Evolutionary conservation across 106 monocot species (phyloP).

Genomic region (Acorus gramineus): DNA sequence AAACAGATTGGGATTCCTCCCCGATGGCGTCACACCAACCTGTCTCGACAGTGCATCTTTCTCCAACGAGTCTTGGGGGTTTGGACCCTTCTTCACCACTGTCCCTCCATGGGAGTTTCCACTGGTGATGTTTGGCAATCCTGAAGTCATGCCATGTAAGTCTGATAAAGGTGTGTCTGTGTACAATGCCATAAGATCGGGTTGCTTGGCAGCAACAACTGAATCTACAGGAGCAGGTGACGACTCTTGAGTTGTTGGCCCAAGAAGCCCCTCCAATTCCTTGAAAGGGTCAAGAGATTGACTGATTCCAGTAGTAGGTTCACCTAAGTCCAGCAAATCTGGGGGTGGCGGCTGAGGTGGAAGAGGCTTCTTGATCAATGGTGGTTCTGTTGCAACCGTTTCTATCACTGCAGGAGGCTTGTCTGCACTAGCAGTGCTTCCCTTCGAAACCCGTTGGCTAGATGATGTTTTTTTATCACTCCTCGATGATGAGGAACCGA

Average conservation of each 20-base stretch:
- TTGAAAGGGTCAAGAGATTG: conserved; percentile 58
- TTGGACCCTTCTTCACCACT: conserved; percentile 63
- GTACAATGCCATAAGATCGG: conserved; percentile 49
- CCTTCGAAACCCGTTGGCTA: conserved; percentile 27
- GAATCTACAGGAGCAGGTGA: conserved; percentile 11
- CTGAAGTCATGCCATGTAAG: background rate
- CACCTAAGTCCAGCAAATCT: conserved; percentile 87
- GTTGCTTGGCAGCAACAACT: conserved; percentile 18
- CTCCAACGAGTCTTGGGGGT: conserved; percentile 52
- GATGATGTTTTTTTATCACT: conserved; percentile 45
- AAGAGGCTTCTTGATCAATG: conserved; percentile 24
- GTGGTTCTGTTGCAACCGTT: conserved; percentile 14
- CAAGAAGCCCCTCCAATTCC: conserved; percentile 83
- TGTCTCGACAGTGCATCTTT: conserved; percentile 77
- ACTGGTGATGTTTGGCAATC: no score
- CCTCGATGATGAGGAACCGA: conserved; percentile 60
- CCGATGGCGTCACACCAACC: conserved; percentile 78
- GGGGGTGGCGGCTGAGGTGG: conserved; percentile 32
- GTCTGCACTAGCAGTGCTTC: conserved; percentile 14
- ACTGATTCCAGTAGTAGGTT: conserved; percentile 22
- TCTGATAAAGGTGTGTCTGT: conserved; percentile 9
- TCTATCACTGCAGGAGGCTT: conserved; percentile 15
- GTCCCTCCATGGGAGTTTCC: conserved; percentile 19
- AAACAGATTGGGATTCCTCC: conserved; percentile 79
- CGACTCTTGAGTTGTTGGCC: conserved; percentile 14